These are phyloP conservation scores for Xylaria scruposa DNA, from an alignment of 495 filamentous ascomycete species.

Conservation along the genomic window DNA sequence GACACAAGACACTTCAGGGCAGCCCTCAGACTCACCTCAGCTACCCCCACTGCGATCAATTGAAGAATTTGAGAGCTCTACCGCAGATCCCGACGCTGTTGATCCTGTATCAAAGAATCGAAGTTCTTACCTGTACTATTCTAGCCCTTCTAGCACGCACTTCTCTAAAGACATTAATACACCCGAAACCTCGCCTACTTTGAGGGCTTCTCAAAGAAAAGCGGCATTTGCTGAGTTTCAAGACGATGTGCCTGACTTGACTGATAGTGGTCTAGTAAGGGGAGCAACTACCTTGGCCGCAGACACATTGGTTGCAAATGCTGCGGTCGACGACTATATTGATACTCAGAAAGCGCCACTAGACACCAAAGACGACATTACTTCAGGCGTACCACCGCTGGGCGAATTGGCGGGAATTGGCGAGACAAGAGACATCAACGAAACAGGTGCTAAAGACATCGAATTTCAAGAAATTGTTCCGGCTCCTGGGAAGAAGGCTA, in stretches of 20 bases:
- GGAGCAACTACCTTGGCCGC: background rate
- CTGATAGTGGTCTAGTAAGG: background rate
- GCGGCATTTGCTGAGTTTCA: conserved; percentile 12
- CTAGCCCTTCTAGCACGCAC: conserved; percentile 40
- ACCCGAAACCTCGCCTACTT: conserved; percentile 23
- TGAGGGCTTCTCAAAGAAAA: conserved; percentile 10
- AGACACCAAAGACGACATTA: conserved; percentile 11
- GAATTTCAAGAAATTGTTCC: background rate
- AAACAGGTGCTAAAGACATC: background rate
- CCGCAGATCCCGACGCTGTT: conserved; percentile 33
- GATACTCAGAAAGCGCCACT: conserved; percentile 15
- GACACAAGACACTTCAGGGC: background rate
- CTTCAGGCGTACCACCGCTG: background rate
- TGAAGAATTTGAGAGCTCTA: conserved; percentile 23
- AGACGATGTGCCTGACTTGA: background rate
- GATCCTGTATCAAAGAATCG: conserved; percentile 38
- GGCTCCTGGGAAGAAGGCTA: conserved; percentile 29
- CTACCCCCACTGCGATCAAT: conserved; percentile 15
- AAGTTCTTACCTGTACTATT: conserved; percentile 41
- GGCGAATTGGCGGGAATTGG: background rate
- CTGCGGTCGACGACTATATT: conserved; percentile 16
- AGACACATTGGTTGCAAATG: conserved; percentile 31
- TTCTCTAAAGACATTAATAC: conserved; percentile 32
- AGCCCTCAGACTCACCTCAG: conserved; percentile 16
- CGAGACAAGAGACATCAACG: background rate